Evolutionary conservation across 106 monocot species (phyloP), one percentile per base, ranked within the genome.

Genomic region (Agapanthus africanus): DNA sequence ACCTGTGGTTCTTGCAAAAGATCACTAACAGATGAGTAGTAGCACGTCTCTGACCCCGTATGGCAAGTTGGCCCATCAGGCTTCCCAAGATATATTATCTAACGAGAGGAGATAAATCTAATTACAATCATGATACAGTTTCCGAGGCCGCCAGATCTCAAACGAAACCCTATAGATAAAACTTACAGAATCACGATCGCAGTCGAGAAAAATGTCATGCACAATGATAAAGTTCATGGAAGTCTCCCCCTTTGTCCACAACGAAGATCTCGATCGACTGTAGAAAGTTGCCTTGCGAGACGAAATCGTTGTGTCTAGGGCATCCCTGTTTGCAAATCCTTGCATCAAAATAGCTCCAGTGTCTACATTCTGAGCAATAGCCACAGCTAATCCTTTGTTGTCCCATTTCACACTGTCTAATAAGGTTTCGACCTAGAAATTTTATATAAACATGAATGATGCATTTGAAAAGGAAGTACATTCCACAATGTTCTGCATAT

Each of bases 231-330:
- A 92, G 69, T 99, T 99, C 71, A 70, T 79, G 6, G 97, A 99
- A 41, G 97, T 92, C 73, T 90, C 97, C 36, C 97, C 97, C 52
- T 99, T 99, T 42, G 90, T 99, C 97, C 97, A 99, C 49, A 99
- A 54, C 9, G 97, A 82, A 10, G 89, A 84, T 35, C 92, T 76
- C 4, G 97, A 99, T 2, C 97, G 80, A 66, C 97, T 99, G 60
- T 75, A 99, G 57, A 99, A 99, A n/a, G 97, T 99, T 14, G 97
- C 97, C 76, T 90, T 89, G 7, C 66, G 62, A 37, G 92, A 87
- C 13, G 76, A 75, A 56, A 99, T 90, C 10, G 97, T 99, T 21
- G 49, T 78, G 16, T 68, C 78, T 65, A 99, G 78, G n/a, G 97
- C 92, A 15, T 92, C 85, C 63, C 75, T 84, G 33, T 99, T 99